Evolutionary conservation across 495 filamentous ascomycete genomes (phyloP).

Genomic region (Niebla homalea): DNA sequence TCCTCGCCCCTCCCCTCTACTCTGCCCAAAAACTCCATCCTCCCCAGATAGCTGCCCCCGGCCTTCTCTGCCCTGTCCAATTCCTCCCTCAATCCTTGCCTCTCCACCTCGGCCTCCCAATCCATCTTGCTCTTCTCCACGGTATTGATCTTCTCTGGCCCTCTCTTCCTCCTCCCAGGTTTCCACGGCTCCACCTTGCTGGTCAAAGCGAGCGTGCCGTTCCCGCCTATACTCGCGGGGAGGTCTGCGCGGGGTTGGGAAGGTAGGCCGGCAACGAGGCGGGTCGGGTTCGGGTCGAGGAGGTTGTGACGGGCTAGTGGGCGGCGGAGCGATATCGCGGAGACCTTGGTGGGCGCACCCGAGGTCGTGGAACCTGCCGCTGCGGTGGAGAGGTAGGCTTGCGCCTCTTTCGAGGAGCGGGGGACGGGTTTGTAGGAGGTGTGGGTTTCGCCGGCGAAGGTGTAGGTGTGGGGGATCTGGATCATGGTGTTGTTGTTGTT

Average conservation of each 20-base stretch:
- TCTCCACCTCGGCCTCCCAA: constrained; percentile 88
- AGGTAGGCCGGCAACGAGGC: constrained; percentile 25
- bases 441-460: constrained; percentile 78
- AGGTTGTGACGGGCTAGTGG: constrained; percentile 61
- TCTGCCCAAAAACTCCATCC: constrained; percentile 80
- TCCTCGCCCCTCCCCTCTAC: constrained; percentile 68
- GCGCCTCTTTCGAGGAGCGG: constrained; percentile 68
- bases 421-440: constrained; percentile 72
- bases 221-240: constrained; percentile 31
- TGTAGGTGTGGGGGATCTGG: constrained; percentile 77
- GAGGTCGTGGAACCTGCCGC: constrained; percentile 27
- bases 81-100: constrained; percentile 85
- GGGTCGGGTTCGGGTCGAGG: constrained; percentile 60
- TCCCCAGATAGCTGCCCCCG: constrained; percentile 65
- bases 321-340: constrained; percentile 37
- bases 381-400: constrained; percentile 46
- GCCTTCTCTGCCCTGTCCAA: constrained; percentile 70
- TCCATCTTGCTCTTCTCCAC: constrained; percentile 91
- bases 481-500: constrained; percentile 39
- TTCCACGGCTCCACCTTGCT: constrained; percentile 10
- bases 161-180: constrained; percentile 23
- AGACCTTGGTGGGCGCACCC: constrained; percentile 26
- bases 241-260: constrained; percentile 7
- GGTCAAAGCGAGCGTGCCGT: constrained; percentile 20
- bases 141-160: constrained; percentile 75